These are phyloP conservation scores for Vitis hybrid DNA, from an alignment of 177 flowering plant genomes.

Conservation along the genomic window DNA sequence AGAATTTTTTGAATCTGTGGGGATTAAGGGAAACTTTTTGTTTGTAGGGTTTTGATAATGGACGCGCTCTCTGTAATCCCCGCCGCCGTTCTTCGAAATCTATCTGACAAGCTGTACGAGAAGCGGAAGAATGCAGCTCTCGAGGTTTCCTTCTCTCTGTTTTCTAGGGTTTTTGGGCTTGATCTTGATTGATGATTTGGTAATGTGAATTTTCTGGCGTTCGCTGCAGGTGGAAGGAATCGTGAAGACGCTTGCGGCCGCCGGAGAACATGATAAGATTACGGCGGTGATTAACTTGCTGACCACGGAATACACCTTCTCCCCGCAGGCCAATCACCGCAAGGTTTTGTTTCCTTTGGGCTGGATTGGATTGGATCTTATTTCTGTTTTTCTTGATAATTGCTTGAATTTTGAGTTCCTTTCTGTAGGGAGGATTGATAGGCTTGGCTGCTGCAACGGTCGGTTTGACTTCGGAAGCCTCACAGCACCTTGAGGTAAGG, in stretches of 20 bases:
- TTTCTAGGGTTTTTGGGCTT: conserved; percentile 16
- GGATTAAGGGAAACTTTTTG: neutral
- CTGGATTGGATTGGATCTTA: neutral
- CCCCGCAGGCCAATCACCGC: conserved; percentile 89
- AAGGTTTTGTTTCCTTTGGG: conserved; percentile 48
- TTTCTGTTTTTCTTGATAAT: neutral
- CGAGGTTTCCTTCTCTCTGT: conserved; percentile 48
- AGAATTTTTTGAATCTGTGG: too few relatives aligned
- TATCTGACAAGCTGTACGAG: conserved; percentile 92
- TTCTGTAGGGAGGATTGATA: conserved; percentile 82
- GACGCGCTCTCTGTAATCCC: conserved; percentile 71
- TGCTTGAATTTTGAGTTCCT: neutral
- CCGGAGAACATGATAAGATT: conserved; percentile 83
- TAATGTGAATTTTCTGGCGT: neutral
- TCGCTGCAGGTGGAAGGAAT: conserved; percentile 79
- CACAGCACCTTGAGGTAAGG: conserved; percentile 87
- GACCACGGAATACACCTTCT: conserved; percentile 68
- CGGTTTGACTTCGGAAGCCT: conserved; percentile 81
- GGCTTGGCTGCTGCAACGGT: conserved; percentile 95
- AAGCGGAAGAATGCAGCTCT: conserved; percentile 97
- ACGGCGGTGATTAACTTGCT: conserved; percentile 73
- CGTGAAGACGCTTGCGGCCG: conserved; percentile 71
- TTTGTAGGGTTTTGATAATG: neutral
- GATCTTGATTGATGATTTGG: neutral
- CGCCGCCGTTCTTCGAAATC: conserved; percentile 69